These are phyloP conservation scores for Saccharomyces hybrid DNA, from an alignment of 1,139 yeast species.

Conservation along the genomic window DNA sequence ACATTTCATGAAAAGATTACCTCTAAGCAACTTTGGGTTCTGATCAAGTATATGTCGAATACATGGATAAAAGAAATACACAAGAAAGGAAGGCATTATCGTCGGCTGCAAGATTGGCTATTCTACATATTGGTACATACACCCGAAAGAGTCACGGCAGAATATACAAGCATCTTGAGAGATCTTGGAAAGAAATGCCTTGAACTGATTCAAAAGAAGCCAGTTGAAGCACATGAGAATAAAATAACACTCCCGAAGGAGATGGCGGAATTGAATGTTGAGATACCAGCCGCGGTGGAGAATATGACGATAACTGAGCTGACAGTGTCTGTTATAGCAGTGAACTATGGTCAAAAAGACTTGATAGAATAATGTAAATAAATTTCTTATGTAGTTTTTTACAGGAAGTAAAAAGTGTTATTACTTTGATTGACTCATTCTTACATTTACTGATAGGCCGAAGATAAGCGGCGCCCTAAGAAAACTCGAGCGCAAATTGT, in stretches of 20 bases:
- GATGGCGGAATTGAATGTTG: neutral
- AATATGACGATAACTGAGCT: constrained; percentile 13
- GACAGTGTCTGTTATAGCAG: constrained; percentile 16
- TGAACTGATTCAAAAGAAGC: constrained; percentile 4
- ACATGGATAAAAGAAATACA: constrained; percentile 22
- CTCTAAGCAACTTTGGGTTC: constrained; percentile 16
- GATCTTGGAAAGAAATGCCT: constrained; percentile 25
- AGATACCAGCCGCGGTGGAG: neutral
- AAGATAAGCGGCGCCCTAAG: neutral
- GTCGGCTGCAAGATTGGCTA: constrained; percentile 22
- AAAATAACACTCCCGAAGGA: neutral
- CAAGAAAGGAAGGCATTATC: constrained; percentile 11
- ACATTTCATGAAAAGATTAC: constrained; percentile 14
- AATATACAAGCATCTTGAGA: constrained; percentile 21
- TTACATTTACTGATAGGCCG: neutral
- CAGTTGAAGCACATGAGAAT: neutral
- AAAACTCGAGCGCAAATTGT: neutral
- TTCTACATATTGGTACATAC: constrained; percentile 22
- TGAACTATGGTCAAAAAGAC: constrained; percentile 22
- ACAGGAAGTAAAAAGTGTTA: neutral
- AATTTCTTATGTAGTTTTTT: neutral
- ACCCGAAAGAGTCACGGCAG: constrained; percentile 23
- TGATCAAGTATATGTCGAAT: constrained; percentile 23
- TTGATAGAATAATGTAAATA: constrained; percentile 2
- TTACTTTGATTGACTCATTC: neutral